Base-by-base conservation (phyloP, 164 flowering plant genomes). In the Chloranthus sessilifolius region DNA sequence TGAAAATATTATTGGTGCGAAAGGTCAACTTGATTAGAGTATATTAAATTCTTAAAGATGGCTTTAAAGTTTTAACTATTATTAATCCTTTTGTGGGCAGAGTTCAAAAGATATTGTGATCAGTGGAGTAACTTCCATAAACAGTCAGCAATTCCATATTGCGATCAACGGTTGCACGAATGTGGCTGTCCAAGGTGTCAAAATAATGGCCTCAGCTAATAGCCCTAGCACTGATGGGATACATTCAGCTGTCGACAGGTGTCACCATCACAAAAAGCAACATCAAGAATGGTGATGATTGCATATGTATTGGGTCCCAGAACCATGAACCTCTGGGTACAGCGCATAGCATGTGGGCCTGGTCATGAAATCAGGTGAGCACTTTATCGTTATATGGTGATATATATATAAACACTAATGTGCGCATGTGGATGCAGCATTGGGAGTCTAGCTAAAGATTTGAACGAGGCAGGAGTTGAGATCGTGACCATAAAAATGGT, bases 181-280 rank as follows among this genome's bases (percentile, higher is more conserved):
- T 21, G 77, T 71, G 40, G 69, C 42, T 4, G 3, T 84, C 5
- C 57, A 59, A 52, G 74, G 69, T 0, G 73, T 78, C 35, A 69
- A 47, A 47, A 59, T 80, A 14, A 25, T 50, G 1, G 88, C 92
- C 4, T 27, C 89, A 1, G 81, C 59, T 0, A 26, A 58, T 50
- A 84, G 92, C 66, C 92, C 92, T 3, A 84, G 82, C 67, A 84
- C 92, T 11, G 88, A 84, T 17, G 92, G 88, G 4, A 78, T 84
- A 29, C 88, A 82, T 82, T 0, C 65, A 70, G 29, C 6, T 15
- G 5, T 78, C 92, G 0, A 44, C 57, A 1, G 70, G 63, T 3
- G 79, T 81, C 41, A 70, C 75, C 2, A 72, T 83, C 39, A 22
- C 47, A 33, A 39, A 37, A 50, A 7, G 78, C 17, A 37, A 14